phyloP scores from a whole-genome alignment of 1,284 basidiomycete genomes.

The Moesziomyces sp. region DNA sequence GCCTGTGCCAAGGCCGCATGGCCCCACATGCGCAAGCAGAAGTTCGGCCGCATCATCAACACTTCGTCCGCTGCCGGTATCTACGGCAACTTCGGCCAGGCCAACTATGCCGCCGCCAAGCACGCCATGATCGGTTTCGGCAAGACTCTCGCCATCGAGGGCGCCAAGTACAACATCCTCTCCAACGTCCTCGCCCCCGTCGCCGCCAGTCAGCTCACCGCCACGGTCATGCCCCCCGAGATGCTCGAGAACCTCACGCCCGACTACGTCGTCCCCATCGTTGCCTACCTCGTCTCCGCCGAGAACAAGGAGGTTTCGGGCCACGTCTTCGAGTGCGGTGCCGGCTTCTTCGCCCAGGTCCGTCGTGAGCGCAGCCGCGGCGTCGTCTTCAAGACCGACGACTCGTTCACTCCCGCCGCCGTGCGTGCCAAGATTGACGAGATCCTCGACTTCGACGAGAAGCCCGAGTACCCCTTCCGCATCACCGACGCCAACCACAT shows the following conservation, averaged over 20 bases:
- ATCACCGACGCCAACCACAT: constrained; percentile 73
- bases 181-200: constrained; percentile 90
- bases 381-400: constrained; percentile 88
- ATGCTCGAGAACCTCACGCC: constrained; percentile 93
- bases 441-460: constrained; percentile 82
- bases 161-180: constrained; percentile 91
- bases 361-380: constrained; percentile 91
- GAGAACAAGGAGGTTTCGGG: constrained; percentile 76
- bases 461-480: constrained; percentile 77
- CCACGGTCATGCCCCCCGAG: constrained; percentile 95
- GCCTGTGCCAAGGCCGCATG: constrained; percentile 96
- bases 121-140: constrained; percentile 75
- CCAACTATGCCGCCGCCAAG: constrained; percentile 76
- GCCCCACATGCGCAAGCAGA: constrained; percentile 92
- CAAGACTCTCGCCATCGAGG: constrained; percentile 85
- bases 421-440: constrained; percentile 71
- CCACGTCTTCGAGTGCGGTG: constrained; percentile 91
- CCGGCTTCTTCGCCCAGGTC: constrained; percentile 90
- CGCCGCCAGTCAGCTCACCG: constrained; percentile 92
- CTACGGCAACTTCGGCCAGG: constrained; percentile 93
- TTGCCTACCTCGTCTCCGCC: constrained; percentile 62
- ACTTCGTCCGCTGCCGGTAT: constrained; percentile 68
- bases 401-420: constrained; percentile 91
- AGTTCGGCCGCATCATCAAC: constrained; percentile 69
- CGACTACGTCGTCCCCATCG: constrained; percentile 89